These are phyloP conservation scores for Kuraishia molischiana DNA, from an alignment of 805 yeast species.

Conservation along the genomic window DNA sequence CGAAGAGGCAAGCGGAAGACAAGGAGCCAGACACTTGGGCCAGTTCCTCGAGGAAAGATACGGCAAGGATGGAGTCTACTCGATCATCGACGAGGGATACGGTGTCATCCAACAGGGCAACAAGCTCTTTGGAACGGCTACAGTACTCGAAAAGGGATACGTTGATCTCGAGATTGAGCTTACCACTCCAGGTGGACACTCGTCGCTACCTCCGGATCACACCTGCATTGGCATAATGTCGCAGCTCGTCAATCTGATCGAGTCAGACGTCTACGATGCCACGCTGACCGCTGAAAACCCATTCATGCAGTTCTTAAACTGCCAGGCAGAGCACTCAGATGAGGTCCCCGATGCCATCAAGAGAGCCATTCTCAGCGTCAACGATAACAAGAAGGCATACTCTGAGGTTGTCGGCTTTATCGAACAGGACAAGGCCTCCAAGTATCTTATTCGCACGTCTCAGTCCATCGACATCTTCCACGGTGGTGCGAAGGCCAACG, in stretches of 20 bases:
- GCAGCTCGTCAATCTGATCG: slow-evolving; percentile 43
- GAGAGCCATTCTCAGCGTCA: slow-evolving; percentile 24
- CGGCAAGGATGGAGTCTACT: slow-evolving; percentile 47
- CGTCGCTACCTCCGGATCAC: slow-evolving; percentile 70
- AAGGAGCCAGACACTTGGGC: slow-evolving; percentile 45
- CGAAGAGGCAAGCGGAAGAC: slow-evolving; percentile 58
- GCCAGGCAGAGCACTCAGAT: slow-evolving; percentile 43
- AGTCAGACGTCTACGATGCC: slow-evolving; percentile 41
- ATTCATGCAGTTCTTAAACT: slow-evolving; percentile 39
- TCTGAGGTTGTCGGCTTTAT: slow-evolving; percentile 21
- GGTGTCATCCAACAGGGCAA: slow-evolving; percentile 20
- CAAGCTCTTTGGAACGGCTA: slow-evolving; percentile 39
- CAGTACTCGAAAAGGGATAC: slow-evolving; percentile 56
- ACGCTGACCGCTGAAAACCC: slow-evolving; percentile 47
- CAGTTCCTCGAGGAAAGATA: slow-evolving; percentile 34
- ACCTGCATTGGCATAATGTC: slow-evolving; percentile 65
- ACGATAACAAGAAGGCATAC: slow-evolving; percentile 23
- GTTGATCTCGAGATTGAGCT: slow-evolving; percentile 32
- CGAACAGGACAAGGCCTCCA: slow-evolving; percentile 10
- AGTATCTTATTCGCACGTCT: slow-evolving; percentile 44
- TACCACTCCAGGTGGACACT: slow-evolving; percentile 67
- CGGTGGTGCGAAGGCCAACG: slow-evolving; percentile 69
- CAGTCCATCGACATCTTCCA: slow-evolving; percentile 54
- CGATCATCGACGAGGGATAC: slow-evolving; percentile 65
- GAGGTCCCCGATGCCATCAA: slow-evolving; percentile 16